Conservation (phyloP, 2,329 filamentous ascomycete species). For the Alternaria infectoria region DNA sequence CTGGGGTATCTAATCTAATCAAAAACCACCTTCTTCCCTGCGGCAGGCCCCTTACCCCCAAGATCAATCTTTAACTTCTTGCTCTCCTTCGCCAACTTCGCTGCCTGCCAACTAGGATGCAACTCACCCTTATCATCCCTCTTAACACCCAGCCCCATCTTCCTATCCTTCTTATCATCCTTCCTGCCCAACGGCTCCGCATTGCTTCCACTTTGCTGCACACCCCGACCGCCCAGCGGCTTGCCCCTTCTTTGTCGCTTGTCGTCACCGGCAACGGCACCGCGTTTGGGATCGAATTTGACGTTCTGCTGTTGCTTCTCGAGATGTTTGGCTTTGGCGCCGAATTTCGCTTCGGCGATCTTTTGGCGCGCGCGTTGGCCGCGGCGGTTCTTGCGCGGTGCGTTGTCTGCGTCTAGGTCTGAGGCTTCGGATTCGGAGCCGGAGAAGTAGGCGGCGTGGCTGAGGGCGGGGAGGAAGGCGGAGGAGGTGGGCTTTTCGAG, state of each 20-base stretch:
- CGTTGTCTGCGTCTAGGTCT: conserved; percentile 56
- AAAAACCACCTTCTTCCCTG: conserved; percentile 68
- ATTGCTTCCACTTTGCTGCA: conserved; percentile 42
- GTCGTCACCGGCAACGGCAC: conserved; percentile 59
- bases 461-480: conserved; percentile 75
- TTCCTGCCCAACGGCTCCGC: conserved; percentile 30
- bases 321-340: conserved; percentile 71
- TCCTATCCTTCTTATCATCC: conserved; percentile 18
- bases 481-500: conserved; percentile 49
- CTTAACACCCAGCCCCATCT: conserved; percentile 50
- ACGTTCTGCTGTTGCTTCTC: conserved; percentile 56
- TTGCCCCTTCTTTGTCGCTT: conserved; percentile 24
- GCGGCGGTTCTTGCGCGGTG: conserved; percentile 72
- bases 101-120: conserved; percentile 71
- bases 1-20: conserved; percentile 51
- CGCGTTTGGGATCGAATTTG: conserved; percentile 65
- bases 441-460: conserved; percentile 78
- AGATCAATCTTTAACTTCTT: conserved; percentile 52
- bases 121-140: conserved; percentile 60
- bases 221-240: conserved; percentile 28
- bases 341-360: conserved; percentile 82
- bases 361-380: conserved; percentile 80
- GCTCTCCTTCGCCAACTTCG: conserved; percentile 64
- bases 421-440: conserved; percentile 77
- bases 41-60: conserved; percentile 50